phyloP scores from a whole-genome alignment of 1,284 basidiomycete genomes.

The Xanthoconium separans region DNA sequence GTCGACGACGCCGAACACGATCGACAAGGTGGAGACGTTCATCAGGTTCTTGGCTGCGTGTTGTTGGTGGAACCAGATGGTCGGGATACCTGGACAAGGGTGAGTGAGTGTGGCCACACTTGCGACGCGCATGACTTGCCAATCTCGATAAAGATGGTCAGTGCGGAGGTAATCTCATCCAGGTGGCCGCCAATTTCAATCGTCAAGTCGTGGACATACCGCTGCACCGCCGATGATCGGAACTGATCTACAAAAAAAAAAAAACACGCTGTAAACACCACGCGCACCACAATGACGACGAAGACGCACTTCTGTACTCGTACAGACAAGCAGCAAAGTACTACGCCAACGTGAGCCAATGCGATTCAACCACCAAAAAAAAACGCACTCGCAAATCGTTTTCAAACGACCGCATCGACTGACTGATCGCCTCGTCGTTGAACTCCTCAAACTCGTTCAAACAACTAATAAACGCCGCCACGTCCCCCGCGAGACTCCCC shows the following conservation, averaged over 20 bases:
- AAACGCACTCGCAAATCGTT: conserved; percentile 45
- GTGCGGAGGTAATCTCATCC: conserved; percentile 47
- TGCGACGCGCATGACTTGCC: conserved; percentile 33
- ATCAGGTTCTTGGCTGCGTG: conserved; percentile 51
- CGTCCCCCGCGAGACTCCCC: conserved; percentile 44
- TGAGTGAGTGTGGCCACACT: conserved; percentile 4
- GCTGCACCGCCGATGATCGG: conserved; percentile 48
- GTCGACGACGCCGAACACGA: conserved; percentile 56
- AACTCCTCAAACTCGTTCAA: conserved; percentile 57
- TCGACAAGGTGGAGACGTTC: conserved; percentile 57
- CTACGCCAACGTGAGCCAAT: too few relatives aligned
- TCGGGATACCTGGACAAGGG: conserved; percentile 47
- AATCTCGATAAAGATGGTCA: conserved; percentile 53
- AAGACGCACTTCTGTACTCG: conserved; percentile 24
- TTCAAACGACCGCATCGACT: conserved; percentile 48
- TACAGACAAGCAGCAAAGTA: conserved; percentile 26
- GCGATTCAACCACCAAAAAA: neutral
- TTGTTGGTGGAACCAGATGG: conserved; percentile 57
- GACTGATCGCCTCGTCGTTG: conserved; percentile 52
- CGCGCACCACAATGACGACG: conserved; percentile 14
- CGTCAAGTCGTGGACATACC: conserved; percentile 54
- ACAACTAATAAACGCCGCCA: conserved; percentile 48
- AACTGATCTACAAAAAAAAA: conserved; percentile 38
- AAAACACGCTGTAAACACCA: neutral
- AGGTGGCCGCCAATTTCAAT: conserved; percentile 53